Conservation (phyloP, 805 yeast genomes). For the Kluyveromyces starmeri region DNA sequence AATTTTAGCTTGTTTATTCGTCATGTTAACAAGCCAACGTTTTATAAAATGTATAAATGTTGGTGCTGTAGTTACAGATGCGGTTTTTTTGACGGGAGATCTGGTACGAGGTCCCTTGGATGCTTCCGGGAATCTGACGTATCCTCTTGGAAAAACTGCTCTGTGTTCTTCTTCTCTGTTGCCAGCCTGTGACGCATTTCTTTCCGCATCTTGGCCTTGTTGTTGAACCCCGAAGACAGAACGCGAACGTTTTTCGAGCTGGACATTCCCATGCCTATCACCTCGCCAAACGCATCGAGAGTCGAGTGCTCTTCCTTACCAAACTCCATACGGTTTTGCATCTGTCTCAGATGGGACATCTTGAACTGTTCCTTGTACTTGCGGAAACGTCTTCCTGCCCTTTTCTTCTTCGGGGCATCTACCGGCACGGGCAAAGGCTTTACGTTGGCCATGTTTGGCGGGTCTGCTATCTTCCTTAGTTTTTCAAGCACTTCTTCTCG, state of each 20-base stretch:
- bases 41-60: no score
- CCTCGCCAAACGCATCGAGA: conserved; percentile 65
- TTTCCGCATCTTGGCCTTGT: conserved; percentile 53
- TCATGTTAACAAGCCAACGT: no score
- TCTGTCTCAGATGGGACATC: conserved; percentile 69
- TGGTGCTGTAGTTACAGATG: no score
- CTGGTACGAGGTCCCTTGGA: no score
- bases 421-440: conserved; percentile 66
- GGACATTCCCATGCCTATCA: conserved; percentile 74
- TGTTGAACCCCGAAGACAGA: conserved; percentile 28
- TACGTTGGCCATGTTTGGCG: conserved; percentile 66
- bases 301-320: conserved; percentile 62
- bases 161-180: conserved; percentile 4
- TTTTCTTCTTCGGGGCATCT: conserved; percentile 66
- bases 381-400: conserved; percentile 79
- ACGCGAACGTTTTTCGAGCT: conserved; percentile 19
- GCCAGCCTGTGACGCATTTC: conserved; percentile 43
- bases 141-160: conserved; percentile 4
- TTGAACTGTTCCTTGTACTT: conserved; percentile 75
- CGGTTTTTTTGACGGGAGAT: no score
- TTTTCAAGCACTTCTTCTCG: conserved; percentile 49
- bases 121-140: no score
- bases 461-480: conserved; percentile 62
- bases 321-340: conserved; percentile 79
- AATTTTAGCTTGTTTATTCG: no score